A percentile compares a stretch with the other conserved stretches of the same genome.
phyloP scores from a whole-genome alignment of 2,329 filamentous ascomycete species.

The Hypocreales sp. region DNA sequence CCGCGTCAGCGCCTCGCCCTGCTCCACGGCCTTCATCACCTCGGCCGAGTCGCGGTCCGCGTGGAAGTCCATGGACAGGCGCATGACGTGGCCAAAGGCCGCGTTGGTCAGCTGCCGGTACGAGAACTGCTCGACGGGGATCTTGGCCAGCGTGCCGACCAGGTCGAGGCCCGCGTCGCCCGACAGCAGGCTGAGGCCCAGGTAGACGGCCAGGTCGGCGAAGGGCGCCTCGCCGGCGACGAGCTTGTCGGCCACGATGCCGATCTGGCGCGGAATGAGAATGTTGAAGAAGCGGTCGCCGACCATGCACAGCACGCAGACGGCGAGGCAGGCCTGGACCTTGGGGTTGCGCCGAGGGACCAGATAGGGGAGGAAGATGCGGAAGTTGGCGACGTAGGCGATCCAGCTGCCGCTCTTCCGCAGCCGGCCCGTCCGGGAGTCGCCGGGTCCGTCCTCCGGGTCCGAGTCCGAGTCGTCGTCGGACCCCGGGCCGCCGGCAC shows the following conservation, averaged over 20 bases:
- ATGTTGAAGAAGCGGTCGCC: conserved; percentile 13
- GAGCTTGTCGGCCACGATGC: conserved; percentile 14
- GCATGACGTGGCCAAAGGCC: conserved; percentile 52
- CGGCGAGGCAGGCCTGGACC: conserved; percentile 13
- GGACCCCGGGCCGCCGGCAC: not conserved
- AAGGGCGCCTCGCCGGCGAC: conserved; percentile 9
- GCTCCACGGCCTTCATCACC: conserved; percentile 47
- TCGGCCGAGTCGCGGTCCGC: conserved; percentile 48
- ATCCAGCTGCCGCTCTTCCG: conserved; percentile 9
- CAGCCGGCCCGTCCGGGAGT: conserved; percentile 8
- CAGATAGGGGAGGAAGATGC: conserved; percentile 14
- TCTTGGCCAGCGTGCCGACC: conserved; percentile 11
- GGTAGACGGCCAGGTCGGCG: conserved; percentile 6
- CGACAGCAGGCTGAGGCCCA: conserved; percentile 5
- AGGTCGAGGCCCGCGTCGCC: conserved; percentile 8
- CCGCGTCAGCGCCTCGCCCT: conserved; percentile 42
- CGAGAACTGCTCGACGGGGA: conserved; percentile 19
- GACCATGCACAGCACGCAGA: conserved; percentile 10
- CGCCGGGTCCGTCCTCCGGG: conserved; percentile 1
- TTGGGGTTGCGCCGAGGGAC: conserved; percentile 14
- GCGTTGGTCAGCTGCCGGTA: conserved; percentile 42
- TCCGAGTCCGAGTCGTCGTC: conserved; percentile 7
- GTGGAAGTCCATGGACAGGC: conserved; percentile 57
- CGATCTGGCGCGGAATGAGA: conserved; percentile 15
- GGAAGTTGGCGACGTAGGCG: conserved; percentile 15